These are phyloP conservation scores for Aquilaria malaccensis DNA, from an alignment of 345 rosid genomes.

Conservation along the genomic window DNA sequence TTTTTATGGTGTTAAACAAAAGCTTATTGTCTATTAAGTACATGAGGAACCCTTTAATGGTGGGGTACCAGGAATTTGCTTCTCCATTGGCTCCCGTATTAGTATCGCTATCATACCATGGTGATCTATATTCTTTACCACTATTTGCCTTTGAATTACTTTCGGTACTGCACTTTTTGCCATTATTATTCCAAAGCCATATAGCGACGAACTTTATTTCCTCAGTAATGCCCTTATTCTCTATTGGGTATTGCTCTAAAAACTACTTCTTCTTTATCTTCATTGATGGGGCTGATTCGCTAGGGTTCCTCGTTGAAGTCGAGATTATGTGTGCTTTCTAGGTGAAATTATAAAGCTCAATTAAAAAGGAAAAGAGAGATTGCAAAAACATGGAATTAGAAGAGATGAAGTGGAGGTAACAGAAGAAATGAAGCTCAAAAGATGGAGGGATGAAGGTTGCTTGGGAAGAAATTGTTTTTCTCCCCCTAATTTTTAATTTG, in stretches of 20 bases:
- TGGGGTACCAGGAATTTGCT: slow-evolving; percentile 52
- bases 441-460: too few relatives aligned
- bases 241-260: slow-evolving; percentile 76
- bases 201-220: slow-evolving; percentile 95
- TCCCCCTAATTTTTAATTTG: too few relatives aligned
- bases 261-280: slow-evolving; percentile 53
- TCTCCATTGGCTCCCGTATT: slow-evolving; percentile 12
- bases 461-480: too few relatives aligned
- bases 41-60: slow-evolving; percentile 56
- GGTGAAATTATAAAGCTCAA: background rate
- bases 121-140: slow-evolving; percentile 10
- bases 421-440: too few relatives aligned
- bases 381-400: background rate
- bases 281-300: slow-evolving; percentile 19
- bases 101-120: slow-evolving; percentile 10
- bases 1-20: slow-evolving; percentile 65
- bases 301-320: slow-evolving; percentile 3
- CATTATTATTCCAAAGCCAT: slow-evolving; percentile 73
- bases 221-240: slow-evolving; percentile 70
- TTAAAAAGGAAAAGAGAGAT: background rate
- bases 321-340: slow-evolving; percentile 3
- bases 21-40: slow-evolving; percentile 73
- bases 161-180: slow-evolving; percentile 28
- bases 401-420: background rate
- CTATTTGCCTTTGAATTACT: slow-evolving; percentile 1